A percentile compares a stretch with the other conserved stretches of the same genome.
Conservation (phyloP, 176 grass and related monocot species). For the Carex parvula region DNA sequence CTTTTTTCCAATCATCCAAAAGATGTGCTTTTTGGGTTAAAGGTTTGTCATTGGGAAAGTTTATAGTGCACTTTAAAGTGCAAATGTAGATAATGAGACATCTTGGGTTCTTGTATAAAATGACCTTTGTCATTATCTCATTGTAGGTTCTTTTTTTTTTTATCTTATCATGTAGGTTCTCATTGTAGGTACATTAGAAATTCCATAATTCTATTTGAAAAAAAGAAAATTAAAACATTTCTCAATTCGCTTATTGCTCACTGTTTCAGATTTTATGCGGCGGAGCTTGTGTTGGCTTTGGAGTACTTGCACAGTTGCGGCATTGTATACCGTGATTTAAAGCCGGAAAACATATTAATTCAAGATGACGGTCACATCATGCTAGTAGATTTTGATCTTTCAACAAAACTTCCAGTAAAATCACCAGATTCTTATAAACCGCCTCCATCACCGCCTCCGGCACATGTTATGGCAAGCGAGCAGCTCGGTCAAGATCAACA, state of each 20-base stretch:
- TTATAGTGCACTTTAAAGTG: not conserved
- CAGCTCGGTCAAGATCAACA: slow-evolving; percentile 1
- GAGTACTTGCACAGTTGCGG: slow-evolving; percentile 73
- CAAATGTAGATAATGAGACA: not conserved
- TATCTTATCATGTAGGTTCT: not conserved
- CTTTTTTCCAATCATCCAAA: not conserved
- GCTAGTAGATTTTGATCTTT: slow-evolving; percentile 90
- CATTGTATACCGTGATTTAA: slow-evolving; percentile 69
- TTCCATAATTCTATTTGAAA: not conserved
- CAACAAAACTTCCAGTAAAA: slow-evolving; percentile 39
- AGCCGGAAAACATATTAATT: slow-evolving; percentile 71
- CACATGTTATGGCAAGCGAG: not conserved
- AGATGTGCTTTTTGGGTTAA: not conserved
- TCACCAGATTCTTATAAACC: not conserved
- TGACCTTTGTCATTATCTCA: not conserved
- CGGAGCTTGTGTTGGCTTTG: slow-evolving; percentile 64
- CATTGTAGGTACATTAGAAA: not conserved
- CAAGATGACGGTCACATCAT: slow-evolving; percentile 63
- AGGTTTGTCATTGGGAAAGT: not conserved
- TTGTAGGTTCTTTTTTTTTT: not conserved
- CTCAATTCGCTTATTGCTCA: not conserved
- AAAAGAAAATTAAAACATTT: not conserved
- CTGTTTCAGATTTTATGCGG: slow-evolving; percentile 56
- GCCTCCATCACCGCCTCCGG: not conserved
- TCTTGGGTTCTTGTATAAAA: not conserved